Base-by-base conservation (phyloP, 2,329 filamentous ascomycete species). In the Stachybotrys echinatus region DNA sequence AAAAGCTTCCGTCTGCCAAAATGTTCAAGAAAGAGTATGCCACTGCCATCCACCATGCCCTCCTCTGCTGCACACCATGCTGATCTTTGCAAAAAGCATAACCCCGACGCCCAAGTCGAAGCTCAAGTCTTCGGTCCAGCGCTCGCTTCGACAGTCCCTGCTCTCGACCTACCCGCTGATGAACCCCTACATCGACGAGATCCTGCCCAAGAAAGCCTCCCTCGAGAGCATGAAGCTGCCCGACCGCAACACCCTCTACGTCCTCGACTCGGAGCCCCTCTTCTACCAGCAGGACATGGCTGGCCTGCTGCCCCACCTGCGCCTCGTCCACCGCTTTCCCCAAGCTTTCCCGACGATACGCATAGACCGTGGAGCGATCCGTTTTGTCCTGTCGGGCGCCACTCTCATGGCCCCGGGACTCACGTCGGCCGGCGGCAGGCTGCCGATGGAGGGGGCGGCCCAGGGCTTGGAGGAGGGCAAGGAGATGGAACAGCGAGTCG, bases 21-120 rank as follows among this genome's bases (percentile, higher is more conserved):
- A 95, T 95, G 90, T 95, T 95, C 69, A 95, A 95, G 68, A 95
- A 94, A 79, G 89, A 95, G 90, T 94, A 71, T 65, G 80, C 72
- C 38, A 38, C 37, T 21, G 23, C 22, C 23, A n/a, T 31, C 22
- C 37, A 42, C 12, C 21, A n/a, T n/a, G n/a, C n/a, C n/a, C n/a
- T n/a, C n/a, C n/a, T n/a, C n/a, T n/a, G n/a, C n/a, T n/a, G n/a
- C n/a, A n/a, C n/a, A n/a, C n/a, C n/a, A n/a, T n/a, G n/a, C n/a
- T n/a, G n/a, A n/a, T n/a, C n/a, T n/a, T n/a, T n/a, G n/a, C n/a
- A n/a, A n/a, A n/a, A n/a, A 92, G 88, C 58, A 84, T 96, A 67
- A 75, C 84, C 61, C 74, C 86, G 22, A 83, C 87, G 58, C 85
- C 89, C 50, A 95, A 94, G 74, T 90, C 91, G 61, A 97, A 97